Percentiles rank a stretch among this genome's conserved stretches.
These are phyloP conservation scores for Irpex rosettiformis DNA, from an alignment of 1,284 basidiomycete genomes.

Conservation along the genomic window DNA sequence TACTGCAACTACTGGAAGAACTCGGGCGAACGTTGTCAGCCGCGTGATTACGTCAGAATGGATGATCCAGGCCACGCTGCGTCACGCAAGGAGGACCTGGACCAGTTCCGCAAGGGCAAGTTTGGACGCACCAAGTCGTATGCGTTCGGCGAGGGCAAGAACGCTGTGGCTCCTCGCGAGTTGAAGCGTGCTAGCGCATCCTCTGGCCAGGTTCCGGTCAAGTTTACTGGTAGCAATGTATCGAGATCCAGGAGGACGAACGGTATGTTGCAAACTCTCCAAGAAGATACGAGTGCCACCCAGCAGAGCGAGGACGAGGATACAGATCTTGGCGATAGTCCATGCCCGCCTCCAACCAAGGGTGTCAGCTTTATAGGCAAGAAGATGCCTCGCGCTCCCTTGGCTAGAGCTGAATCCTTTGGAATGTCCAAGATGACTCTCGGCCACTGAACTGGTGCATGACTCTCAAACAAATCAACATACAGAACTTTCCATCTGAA, in stretches of 20 bases:
- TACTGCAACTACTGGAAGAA: slow-evolving; percentile 85
- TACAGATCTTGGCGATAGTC: slow-evolving; percentile 74
- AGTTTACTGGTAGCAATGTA: slow-evolving; percentile 60
- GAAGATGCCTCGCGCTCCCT: slow-evolving; percentile 43
- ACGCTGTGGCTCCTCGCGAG: slow-evolving; percentile 26
- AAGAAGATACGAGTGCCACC: slow-evolving; percentile 58
- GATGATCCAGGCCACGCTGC: slow-evolving; percentile 84
- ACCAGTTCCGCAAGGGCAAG: slow-evolving; percentile 87
- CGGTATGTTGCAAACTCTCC: slow-evolving; percentile 50
- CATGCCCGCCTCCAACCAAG: slow-evolving; percentile 73
- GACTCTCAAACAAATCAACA: not conserved
- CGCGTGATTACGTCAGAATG: slow-evolving; percentile 87
- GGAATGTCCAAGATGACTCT: slow-evolving; percentile 42
- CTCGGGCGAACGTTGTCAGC: slow-evolving; percentile 71
- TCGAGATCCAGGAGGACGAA: slow-evolving; percentile 51
- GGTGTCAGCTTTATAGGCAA: slow-evolving; percentile 48
- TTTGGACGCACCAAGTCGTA: slow-evolving; percentile 87
- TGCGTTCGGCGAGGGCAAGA: slow-evolving; percentile 74
- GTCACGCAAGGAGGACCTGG: slow-evolving; percentile 81
- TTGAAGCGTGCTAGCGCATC: slow-evolving; percentile 52
- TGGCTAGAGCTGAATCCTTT: slow-evolving; percentile 63
- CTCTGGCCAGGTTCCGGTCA: slow-evolving; percentile 39
- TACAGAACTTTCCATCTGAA: not conserved
- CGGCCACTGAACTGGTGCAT: slow-evolving; percentile 16
- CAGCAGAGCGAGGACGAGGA: slow-evolving; percentile 57